A percentile compares a stretch with the other conserved stretches of the same genome.
Evolutionary conservation across 768 basidiomycete species (phyloP).

Genomic region (Hirschioporus abietinus): DNA sequence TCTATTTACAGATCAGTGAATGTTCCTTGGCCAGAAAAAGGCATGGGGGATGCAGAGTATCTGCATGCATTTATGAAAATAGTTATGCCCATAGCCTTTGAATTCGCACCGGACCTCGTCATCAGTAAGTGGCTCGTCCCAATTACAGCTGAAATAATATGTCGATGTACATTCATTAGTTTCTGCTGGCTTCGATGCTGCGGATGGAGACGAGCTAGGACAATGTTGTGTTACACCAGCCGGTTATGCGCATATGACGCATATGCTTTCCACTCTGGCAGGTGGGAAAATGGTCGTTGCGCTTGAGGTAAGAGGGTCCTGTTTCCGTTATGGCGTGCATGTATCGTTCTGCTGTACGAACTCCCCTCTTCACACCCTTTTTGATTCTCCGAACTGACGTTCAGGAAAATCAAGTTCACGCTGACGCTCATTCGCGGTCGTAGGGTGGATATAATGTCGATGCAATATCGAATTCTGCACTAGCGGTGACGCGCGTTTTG

Average conservation of each 20-base stretch:
- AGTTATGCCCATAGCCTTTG: constrained; percentile 95
- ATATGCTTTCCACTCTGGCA: constrained; percentile 89
- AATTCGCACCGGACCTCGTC: constrained; percentile 93
- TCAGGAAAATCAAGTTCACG: not conserved
- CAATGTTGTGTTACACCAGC: constrained; percentile 87
- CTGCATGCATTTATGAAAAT: constrained; percentile 94
- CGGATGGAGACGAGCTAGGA: constrained; percentile 86
- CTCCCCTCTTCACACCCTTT: constrained; percentile 4
- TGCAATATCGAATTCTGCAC: constrained; percentile 79
- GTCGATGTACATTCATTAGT: constrained; percentile 44
- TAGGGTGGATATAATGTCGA: constrained; percentile 95
- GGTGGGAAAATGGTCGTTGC: constrained; percentile 87
- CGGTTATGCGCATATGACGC: constrained; percentile 98
- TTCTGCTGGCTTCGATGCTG: constrained; percentile 97
- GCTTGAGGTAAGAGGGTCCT: constrained; percentile 64
- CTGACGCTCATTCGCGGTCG: not conserved
- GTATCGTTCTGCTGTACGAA: not conserved
- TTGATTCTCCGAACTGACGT: not conserved
- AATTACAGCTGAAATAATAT: constrained; percentile 4
- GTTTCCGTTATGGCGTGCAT: not conserved
- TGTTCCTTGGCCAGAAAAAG: constrained; percentile 85
- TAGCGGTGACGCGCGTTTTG: constrained; percentile 84
- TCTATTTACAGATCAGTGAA: constrained; percentile 72
- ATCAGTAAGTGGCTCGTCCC: constrained; percentile 59
- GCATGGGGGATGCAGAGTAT: constrained; percentile 95